Evolutionary conservation across 352 stramenopile species (phyloP), one percentile per base, ranked within the genome.

Genomic region (Pythium biforme): DNA sequence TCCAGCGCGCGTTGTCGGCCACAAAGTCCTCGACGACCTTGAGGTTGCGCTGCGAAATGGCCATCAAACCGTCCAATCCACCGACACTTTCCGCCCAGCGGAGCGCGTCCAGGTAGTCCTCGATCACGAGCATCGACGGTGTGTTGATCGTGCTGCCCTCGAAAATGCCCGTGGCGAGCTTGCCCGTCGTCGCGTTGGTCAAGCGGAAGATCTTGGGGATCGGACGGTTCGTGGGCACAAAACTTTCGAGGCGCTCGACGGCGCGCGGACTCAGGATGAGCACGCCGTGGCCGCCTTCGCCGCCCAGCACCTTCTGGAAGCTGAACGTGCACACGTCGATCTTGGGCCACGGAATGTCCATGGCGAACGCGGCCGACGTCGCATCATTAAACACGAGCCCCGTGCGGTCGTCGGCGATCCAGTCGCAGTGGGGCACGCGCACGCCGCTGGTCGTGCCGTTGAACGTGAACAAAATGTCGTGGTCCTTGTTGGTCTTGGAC

Each of bases 191-290:
- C 34, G 76, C 77, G 75, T 99, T 99, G 15, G 92, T 96, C 73
- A 99, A 83, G 48, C 97, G 92, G 82, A 99, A 99, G 76, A 99
- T 99, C 84, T 99, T 99, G 31, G 97, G 97, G 52, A 99, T 79
- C 39, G 97, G 93, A 31, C 97, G 86, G 23, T 80, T 71, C 47
- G 70, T 66, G 0, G 95, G 95, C 50, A 90, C 92, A 73, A 96
- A 99, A 19, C 85, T 91, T 78, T 99, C 97, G 39, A 99, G 88
- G 9, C 97, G 90, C 72, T 99, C 93, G 29, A 99, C 94, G 7
- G 97, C 97, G 19, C 94, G 84, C 1, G 97, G 97, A 59, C 86
- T 98, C 39, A 99, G 66, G 55, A 99, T 97, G 39, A 99, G 76
- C 67, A 99, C 89, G 62, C 97, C 97, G 72, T 99, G 97, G 48